These are phyloP conservation scores for Entomortierella parvispora DNA, from an alignment of 192 early-diverging fungal genomes.

Conservation along the genomic window DNA sequence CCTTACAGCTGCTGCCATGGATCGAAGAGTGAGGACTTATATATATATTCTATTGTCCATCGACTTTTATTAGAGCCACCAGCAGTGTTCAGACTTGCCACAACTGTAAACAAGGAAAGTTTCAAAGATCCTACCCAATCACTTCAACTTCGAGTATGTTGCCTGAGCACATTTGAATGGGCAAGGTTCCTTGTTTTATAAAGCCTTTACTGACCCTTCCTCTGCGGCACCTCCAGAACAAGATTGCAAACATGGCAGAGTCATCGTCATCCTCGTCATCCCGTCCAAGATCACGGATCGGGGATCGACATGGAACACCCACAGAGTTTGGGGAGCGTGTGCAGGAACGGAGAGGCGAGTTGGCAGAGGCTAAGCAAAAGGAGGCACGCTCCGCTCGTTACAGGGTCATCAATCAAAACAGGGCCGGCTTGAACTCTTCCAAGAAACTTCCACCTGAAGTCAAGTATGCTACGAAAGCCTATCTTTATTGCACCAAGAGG, in stretches of 20 bases:
- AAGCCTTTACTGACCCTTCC: not conserved
- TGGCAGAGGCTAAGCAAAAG: constrained; percentile 18
- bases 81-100: constrained; percentile 70
- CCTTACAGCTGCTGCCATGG: too few species aligned
- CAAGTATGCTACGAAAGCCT: constrained; percentile 12
- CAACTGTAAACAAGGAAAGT: constrained; percentile 71
- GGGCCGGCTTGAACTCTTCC: constrained; percentile 13
- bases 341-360: constrained; percentile 11
- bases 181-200: not conserved
- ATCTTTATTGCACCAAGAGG: not conserved
- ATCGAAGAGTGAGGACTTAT: too few species aligned
- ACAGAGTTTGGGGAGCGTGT: constrained; percentile 21
- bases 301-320: constrained; percentile 11
- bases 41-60: too few species aligned
- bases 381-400: constrained; percentile 56
- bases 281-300: constrained; percentile 20
- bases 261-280: not conserved
- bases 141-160: constrained; percentile 62
- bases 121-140: constrained; percentile 65
- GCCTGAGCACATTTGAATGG: not conserved
- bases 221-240: constrained; percentile 19
- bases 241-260: constrained; percentile 32
- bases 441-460: constrained; percentile 19
- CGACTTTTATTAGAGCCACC: constrained; percentile 48
- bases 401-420: constrained; percentile 59